Conservation (phyloP, 257 asterid species). For the Gentiana straminea region DNA sequence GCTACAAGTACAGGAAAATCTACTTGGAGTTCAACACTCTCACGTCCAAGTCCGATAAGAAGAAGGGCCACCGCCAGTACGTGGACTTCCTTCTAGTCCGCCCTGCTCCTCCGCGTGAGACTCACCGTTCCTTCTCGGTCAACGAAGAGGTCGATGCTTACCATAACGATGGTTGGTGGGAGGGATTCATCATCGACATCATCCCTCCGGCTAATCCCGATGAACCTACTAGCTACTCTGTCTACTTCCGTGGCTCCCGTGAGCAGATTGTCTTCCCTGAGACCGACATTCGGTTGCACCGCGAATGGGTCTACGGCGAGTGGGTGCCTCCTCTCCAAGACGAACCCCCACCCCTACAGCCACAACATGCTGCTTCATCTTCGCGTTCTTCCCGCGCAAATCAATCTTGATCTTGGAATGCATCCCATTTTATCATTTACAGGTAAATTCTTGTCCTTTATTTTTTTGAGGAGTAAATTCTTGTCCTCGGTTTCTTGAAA, state of each 20-base stretch:
- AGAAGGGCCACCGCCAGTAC: constrained; percentile 24
- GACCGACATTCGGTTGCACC: constrained; percentile 45
- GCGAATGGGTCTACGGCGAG: constrained; percentile 47
- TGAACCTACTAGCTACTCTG: constrained; percentile 22
- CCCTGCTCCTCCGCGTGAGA: constrained; percentile 42
- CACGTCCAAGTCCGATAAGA: not conserved
- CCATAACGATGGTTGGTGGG: constrained; percentile 70
- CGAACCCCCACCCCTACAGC: no score
- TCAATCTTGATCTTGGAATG: no score
- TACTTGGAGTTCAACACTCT: constrained; percentile 37
- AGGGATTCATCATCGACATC: constrained; percentile 28
- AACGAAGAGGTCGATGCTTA: constrained; percentile 51
- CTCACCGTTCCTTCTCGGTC: constrained; percentile 27
- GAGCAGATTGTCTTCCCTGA: constrained; percentile 37
- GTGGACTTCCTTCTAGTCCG: constrained; percentile 34
- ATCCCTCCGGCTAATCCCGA: not conserved
- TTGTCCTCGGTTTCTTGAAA: no score
- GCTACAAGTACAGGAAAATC: not conserved
- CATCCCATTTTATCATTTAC: no score
- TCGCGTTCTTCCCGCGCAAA: no score
- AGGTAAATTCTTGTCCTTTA: no score
- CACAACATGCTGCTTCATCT: no score
- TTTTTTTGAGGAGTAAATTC: no score
- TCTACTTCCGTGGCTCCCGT: constrained; percentile 40
- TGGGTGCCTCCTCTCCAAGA: constrained; percentile 39